Evolutionary conservation across 108 stramenopile genomes (phyloP), one percentile per base, ranked within the genome.

Genomic region (Nitzschia sp.): DNA sequence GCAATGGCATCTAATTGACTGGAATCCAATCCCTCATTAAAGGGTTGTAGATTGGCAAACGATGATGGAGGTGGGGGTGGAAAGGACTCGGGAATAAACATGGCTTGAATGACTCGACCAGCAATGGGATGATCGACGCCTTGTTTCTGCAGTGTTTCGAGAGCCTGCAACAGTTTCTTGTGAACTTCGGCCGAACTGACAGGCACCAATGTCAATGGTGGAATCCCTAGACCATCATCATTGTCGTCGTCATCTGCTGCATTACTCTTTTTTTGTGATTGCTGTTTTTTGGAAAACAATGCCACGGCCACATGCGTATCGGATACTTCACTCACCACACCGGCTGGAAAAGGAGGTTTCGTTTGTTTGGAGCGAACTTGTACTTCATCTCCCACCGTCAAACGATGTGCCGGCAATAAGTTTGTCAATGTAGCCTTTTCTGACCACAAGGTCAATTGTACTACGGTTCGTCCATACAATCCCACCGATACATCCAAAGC

Each of bases 381-480:
- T 6, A 94, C 88, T 66, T 94, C 93, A 66, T 94, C 90, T n/a
- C 93, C 93, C 0, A 86, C 87, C 15, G 93, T 87, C 54, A 94
- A 85, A 25, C 89, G 83, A 78, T 94, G 93, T 0, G 90, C 82
- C 31, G 81, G 87, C 23, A 94, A 70, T 18, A 80, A 11, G n/a
- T 30, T 21, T 45, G 32, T 28, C 18, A 3, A 8, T 8, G 25
- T 33, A 1, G 59, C 26, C 5, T 23, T 29, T 24, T 49, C 32
- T 1, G 60, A 53, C 59, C 49, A 62, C n/a, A 59, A 47, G 3
- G 70, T 77, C 62, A 90, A 69, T 27, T 47, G 59, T 29, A 94
- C 81, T 5, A 94, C 88, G 9, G 93, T 94, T 54, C 93, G 71
- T 54, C 93, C 93, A 54, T 90, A 94, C 38, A 94, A 56, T 23